Base-by-base conservation (phyloP, 2,329 filamentous ascomycete species). In the Fusarium sp. region DNA sequence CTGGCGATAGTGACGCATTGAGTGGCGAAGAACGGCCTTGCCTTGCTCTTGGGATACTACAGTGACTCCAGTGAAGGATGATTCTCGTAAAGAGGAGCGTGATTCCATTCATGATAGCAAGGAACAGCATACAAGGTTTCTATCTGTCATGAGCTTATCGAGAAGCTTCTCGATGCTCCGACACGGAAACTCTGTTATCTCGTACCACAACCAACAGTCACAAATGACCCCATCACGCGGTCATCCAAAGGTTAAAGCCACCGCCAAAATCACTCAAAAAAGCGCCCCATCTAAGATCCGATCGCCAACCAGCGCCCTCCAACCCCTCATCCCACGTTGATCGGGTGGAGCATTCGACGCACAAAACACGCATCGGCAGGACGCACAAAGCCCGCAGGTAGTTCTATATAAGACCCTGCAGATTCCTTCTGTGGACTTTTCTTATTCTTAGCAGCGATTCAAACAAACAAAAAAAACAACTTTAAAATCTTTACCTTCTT, bases 341-440 rank as follows among this genome's bases (percentile, higher is more conserved):
- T 36, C 29, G 5, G 44, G 69, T 72, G 76, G 56, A 51, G 59
- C 11, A 35, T 69, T 63, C 17, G 36, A 60, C 68, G 73, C 73
- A 76, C 73, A 76, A 76, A 76, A 57, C 29, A 36, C 69, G 62
- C 64, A 67, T 20, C 60, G 35, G 35, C 42, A 46, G 22, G 14
- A 17, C 66, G 72, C 72, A 71, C 55, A 75, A 73, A 73, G 44
- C 57, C 58, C 73, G 71, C 73, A 70, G 53, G 36, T 70, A 44
- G 36, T 51, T 70, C 67, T 79, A 80, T 80, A 80, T 78, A 80
- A 77, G 71, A 57, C 66, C 58, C 33, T 62, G 66, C 64, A 69
- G 55, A 33, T 64, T 76, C 71, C 71, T 63, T 24, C 22, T 40
- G 12, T 35, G 12, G 31, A 33, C 20, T 27, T 61, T 36, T 51